phyloP scores from a whole-genome alignment of 768 basidiomycete species.

The Trametes elegans region DNA sequence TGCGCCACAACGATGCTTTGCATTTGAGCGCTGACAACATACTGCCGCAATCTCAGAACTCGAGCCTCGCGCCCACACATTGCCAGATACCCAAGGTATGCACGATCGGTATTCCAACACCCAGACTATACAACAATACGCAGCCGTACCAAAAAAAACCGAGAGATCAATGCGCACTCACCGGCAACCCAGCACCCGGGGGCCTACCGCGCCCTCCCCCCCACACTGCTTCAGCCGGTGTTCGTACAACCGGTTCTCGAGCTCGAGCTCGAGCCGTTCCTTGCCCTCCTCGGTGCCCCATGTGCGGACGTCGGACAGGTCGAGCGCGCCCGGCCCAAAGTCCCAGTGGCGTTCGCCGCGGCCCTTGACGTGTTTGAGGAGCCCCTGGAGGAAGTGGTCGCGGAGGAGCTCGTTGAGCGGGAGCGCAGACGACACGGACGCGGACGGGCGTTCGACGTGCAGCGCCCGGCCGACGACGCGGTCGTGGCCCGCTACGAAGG shows the following conservation, averaged over 20 bases:
- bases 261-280: slow-evolving; percentile 27
- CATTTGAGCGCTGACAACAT: too few species aligned
- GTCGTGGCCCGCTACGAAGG: slow-evolving; percentile 28
- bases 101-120: too few species aligned
- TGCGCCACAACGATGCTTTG: too few species aligned
- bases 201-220: not conserved
- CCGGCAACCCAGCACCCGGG: not conserved
- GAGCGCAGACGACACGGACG: slow-evolving; percentile 28
- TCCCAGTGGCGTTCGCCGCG: slow-evolving; percentile 31
- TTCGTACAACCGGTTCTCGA: slow-evolving; percentile 26
- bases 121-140: too few species aligned
- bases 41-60: too few species aligned
- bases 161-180: not conserved
- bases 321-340: slow-evolving; percentile 14
- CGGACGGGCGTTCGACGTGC: slow-evolving; percentile 30
- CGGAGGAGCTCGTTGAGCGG: slow-evolving; percentile 34
- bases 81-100: too few species aligned
- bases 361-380: slow-evolving; percentile 36
- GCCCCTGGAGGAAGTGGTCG: slow-evolving; percentile 34
- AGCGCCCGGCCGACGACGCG: slow-evolving; percentile 29
- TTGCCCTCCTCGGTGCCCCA: slow-evolving; percentile 27
- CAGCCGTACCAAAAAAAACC: too few species aligned
- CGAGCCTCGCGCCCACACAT: too few species aligned
- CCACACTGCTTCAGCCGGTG: slow-evolving; percentile 17
- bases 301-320: slow-evolving; percentile 24